These are phyloP conservation scores for Thymus quinquecostatus DNA, from an alignment of 257 asterid species.

Conservation along the genomic window DNA sequence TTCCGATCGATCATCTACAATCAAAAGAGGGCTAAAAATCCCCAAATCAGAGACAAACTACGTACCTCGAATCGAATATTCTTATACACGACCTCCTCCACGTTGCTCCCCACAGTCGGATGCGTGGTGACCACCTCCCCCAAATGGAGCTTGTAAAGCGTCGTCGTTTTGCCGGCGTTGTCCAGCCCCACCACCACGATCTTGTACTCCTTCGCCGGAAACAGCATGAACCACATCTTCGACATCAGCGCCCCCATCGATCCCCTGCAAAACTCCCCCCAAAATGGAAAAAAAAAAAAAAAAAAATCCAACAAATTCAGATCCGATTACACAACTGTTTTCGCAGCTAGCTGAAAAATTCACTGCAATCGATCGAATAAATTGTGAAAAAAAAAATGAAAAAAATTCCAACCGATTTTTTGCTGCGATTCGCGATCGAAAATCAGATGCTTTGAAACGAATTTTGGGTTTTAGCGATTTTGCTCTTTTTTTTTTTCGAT, in stretches of 20 bases:
- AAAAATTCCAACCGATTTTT: conserved; percentile 27
- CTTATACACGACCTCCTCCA: conserved; percentile 92
- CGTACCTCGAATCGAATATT: conserved; percentile 91
- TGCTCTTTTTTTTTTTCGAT: conserved; percentile 25
- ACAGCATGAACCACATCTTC: conserved; percentile 90
- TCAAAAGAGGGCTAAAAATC: not conserved
- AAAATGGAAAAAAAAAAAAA: not conserved
- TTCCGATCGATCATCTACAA: not conserved
- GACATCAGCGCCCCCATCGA: conserved; percentile 87
- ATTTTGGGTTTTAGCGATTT: conserved; percentile 39
- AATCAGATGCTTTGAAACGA: conserved; percentile 17
- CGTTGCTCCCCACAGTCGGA: conserved; percentile 99
- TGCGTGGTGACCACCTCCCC: conserved; percentile 98
- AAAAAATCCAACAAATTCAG: conserved; percentile 25
- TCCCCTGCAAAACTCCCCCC: conserved; percentile 21
- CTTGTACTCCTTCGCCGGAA: conserved; percentile 97
- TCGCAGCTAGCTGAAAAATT: conserved; percentile 15
- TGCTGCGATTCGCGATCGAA: conserved; percentile 20
- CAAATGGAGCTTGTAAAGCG: conserved; percentile 88
- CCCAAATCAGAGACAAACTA: not conserved
- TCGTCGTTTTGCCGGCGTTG: conserved; percentile 98
- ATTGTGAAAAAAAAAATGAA: too few relatives aligned
- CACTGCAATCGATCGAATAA: conserved; percentile 1
- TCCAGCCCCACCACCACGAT: conserved; percentile 97
- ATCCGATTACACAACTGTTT: conserved; percentile 28